Evolutionary conservation across 371 early-diverging fungal genomes (phyloP).

Genomic region (Actinomortierella ambigua): DNA sequence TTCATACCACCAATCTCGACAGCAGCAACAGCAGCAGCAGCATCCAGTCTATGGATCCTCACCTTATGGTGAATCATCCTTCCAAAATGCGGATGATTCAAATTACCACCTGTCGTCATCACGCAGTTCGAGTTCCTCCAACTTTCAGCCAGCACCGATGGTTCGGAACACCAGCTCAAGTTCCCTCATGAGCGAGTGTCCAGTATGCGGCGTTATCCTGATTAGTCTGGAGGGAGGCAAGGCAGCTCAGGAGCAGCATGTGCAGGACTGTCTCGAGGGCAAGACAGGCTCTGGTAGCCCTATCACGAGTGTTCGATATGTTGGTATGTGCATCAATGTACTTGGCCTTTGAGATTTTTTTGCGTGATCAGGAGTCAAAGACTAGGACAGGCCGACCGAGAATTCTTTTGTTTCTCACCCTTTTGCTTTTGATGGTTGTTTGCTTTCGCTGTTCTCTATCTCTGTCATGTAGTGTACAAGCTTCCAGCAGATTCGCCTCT

Average conservation of each 20-base stretch:
- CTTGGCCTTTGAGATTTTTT: conserved; percentile 7
- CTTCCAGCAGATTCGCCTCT: conserved; percentile 61
- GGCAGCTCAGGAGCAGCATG: conserved; percentile 78
- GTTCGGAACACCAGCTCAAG: conserved; percentile 53
- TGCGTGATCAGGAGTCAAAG: conserved; percentile 4
- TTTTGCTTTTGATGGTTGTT: conserved; percentile 2
- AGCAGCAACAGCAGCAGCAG: conserved; percentile 12
- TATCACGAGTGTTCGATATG: conserved; percentile 66
- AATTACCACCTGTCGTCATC: conserved; percentile 20
- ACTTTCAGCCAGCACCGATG: conserved; percentile 40
- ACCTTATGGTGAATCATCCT: too few relatives aligned
- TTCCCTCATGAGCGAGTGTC: conserved; percentile 79
- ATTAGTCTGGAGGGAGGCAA: conserved; percentile 52
- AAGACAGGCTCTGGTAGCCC: conserved; percentile 48
- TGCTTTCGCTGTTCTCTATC: not conserved
- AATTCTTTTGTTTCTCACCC: not conserved
- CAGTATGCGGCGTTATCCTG: conserved; percentile 69
- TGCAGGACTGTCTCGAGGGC: conserved; percentile 72
- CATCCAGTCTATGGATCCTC: too few relatives aligned
- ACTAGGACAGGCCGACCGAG: not conserved
- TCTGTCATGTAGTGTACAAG: conserved; percentile 54
- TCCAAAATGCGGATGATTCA: too few relatives aligned
- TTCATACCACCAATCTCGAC: conserved; percentile 1
- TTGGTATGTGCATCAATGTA: conserved; percentile 56
- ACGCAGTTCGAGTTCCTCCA: conserved; percentile 43